Percentiles rank a stretch among this genome's conserved stretches.
Evolutionary conservation across 495 filamentous ascomycete species (phyloP).

Genomic region (Aspergillus affinis): DNA sequence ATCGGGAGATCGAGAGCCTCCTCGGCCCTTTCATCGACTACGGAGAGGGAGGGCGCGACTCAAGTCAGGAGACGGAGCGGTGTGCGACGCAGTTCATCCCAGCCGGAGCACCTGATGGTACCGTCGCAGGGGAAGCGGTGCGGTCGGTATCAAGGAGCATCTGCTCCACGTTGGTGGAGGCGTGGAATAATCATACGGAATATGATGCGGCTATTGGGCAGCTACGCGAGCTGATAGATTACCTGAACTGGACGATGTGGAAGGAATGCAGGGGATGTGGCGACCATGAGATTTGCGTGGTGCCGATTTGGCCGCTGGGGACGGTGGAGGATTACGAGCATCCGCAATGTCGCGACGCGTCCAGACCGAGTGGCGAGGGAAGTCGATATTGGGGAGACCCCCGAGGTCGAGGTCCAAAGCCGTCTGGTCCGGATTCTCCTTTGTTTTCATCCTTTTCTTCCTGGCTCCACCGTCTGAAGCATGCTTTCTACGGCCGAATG

Average conservation of each 20-base stretch:
- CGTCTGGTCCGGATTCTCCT: neutral
- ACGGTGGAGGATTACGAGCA: conserved; percentile 50
- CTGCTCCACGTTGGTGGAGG: conserved; percentile 50
- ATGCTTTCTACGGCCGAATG: neutral
- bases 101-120: conserved; percentile 6
- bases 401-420: neutral
- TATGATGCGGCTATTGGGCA: conserved; percentile 24
- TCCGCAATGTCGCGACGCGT: conserved; percentile 46
- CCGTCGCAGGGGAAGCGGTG: conserved; percentile 42
- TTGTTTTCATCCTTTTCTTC: neutral
- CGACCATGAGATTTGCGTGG: conserved; percentile 61
- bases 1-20: conserved; percentile 44
- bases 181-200: conserved; percentile 26
- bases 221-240: conserved; percentile 43
- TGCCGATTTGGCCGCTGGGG: conserved; percentile 67
- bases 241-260: conserved; percentile 62
- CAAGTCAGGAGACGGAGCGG: conserved; percentile 35
- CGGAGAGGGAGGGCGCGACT: conserved; percentile 29
- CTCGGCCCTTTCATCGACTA: conserved; percentile 54
- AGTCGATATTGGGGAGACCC: conserved; percentile 39
- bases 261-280: conserved; percentile 57
- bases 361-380: conserved; percentile 25
- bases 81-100: conserved; percentile 53
- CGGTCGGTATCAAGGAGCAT: conserved; percentile 45
- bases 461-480: neutral